Conservation (phyloP, 164 flowering plant species). For the Tinospora cordifolia region DNA sequence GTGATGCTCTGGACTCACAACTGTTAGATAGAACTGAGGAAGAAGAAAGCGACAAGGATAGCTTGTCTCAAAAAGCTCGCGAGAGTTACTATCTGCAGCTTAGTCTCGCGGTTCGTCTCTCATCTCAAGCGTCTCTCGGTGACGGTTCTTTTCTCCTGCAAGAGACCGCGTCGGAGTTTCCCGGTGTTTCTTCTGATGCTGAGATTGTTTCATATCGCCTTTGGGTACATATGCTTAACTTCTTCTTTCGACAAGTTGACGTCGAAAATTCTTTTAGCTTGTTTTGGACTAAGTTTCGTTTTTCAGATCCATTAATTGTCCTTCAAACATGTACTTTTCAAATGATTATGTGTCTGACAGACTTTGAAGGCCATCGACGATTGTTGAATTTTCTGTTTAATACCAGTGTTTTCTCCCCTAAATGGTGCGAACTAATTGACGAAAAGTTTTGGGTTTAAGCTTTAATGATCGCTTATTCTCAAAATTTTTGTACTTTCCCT, state of each 20-base stretch:
- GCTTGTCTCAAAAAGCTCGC: conserved; percentile 33
- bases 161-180: conserved; percentile 17
- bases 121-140: conserved; percentile 42
- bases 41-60: conserved; percentile 17
- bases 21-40: conserved; percentile 20
- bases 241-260: not conserved
- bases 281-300: no score
- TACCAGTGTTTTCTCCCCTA: no score
- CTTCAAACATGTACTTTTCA: no score
- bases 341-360: no score
- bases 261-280: no score
- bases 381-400: no score
- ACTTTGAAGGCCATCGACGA: no score
- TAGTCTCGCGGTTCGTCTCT: conserved; percentile 50
- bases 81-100: conserved; percentile 78
- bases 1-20: conserved; percentile 29
- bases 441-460: no score
- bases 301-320: no score
- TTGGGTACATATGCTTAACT: conserved; percentile 45
- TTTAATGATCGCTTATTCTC: no score
- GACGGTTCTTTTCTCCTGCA: conserved; percentile 32
- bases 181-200: conserved; percentile 28
- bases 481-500: no score
- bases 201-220: conserved; percentile 69
- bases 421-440: no score